Evolutionary conservation across 208 protist species (phyloP).

Genomic region (Blechomonas ayalai): DNA sequence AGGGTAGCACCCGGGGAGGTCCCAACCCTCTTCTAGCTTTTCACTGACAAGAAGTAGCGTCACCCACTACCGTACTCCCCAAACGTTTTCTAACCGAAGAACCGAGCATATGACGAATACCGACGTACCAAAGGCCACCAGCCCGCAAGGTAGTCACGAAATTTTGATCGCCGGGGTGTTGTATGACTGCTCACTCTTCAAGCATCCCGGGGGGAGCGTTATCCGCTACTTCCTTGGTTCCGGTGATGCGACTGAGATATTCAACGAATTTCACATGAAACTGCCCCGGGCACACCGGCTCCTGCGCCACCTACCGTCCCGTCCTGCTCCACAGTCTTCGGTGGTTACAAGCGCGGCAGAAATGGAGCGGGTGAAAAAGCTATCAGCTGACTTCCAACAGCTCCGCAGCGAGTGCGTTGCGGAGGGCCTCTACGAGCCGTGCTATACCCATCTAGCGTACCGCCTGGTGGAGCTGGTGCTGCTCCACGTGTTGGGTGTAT

Average conservation of each 20-base stretch:
- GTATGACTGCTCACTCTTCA: conserved; percentile 61
- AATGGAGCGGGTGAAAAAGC: conserved; percentile 35
- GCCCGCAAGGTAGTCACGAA: conserved; percentile 49
- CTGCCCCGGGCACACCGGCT: conserved; percentile 33
- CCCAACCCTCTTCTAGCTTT: no score
- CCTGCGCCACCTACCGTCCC: conserved; percentile 38
- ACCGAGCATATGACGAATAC: no score
- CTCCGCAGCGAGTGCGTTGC: conserved; percentile 27
- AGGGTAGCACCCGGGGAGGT: no score
- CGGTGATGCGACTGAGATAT: conserved; percentile 60
- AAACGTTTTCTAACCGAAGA: no score
- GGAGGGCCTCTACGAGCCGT: conserved; percentile 59
- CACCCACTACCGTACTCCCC: no score
- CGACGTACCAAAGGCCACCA: no score
- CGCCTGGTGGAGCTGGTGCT: conserved; percentile 46
- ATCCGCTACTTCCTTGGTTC: conserved; percentile 45
- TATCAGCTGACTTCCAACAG: conserved; percentile 42
- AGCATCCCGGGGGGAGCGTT: conserved; percentile 60
- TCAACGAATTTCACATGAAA: conserved; percentile 61
- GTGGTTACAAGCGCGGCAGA: conserved; percentile 14
- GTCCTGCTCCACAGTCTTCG: conserved; percentile 17
- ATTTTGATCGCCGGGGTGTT: conserved; percentile 49
- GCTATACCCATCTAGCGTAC: conserved; percentile 46
- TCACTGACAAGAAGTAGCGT: no score
- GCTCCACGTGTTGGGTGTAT: conserved; percentile 41